Base-by-base conservation (phyloP, 1,139 yeast species). In the Zygotorulaspora mrakii region DNA sequence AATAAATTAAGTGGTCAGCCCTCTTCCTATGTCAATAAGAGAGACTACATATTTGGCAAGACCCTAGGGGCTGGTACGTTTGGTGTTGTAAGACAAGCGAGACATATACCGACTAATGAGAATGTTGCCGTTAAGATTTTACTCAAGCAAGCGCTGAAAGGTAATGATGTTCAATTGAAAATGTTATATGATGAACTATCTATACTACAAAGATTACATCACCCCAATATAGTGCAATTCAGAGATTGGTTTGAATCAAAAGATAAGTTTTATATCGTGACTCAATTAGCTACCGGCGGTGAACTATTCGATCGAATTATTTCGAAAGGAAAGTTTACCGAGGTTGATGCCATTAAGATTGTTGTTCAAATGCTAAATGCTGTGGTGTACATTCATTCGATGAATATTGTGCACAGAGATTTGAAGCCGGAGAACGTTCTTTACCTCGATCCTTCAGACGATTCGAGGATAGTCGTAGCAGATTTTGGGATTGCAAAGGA, bases 401-500 rank as follows among this genome's bases (percentile, higher is more conserved):
- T 70, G 48, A 76, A 86, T 62, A 84, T 88, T 58, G 95, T 88
- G 5, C 96, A 88, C 61, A 74, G 96, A 39, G 96, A 88, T 61
- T 70, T 88, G 51, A 88, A 88, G 66, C 96, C 96, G 1, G 96
- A 88, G 59, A 88, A 88, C 63, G 71, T 88, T 36, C 70, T 88
- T 37, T 87, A 84, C 60, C 33, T 61, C 22, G 49, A 52, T 8
- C 47, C 53, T 8, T 74, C 68, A 9, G 67, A 65, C 13, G 71
- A 82, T 45, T 81, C 95, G 5, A 76, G 74, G 36, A 70, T 88
- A 25, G 95, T 88, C 2, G 69, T 88, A 49, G 95, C 95, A 0
- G 96, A 88, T 66, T 88, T 88, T 64, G 96, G 96, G 32, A 87
- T 88, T 53, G 96, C 96, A 27, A 85, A 84, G 61, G 71, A 76